phyloP scores from a whole-genome alignment of 2,329 filamentous ascomycete species.

The Alternaria hordeiaustralica region DNA sequence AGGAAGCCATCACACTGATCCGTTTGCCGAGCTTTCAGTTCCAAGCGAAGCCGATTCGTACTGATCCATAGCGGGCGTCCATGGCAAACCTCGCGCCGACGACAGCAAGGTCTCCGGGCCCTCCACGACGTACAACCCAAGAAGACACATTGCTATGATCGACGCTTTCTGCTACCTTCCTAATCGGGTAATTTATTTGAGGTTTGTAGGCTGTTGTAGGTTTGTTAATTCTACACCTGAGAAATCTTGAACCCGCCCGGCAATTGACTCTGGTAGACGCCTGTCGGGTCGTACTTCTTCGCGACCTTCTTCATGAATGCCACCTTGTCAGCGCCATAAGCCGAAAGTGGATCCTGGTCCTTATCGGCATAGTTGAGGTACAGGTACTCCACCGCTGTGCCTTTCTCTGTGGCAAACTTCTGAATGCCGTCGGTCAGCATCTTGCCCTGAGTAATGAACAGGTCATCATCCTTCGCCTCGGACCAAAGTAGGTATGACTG shows the following conservation, averaged over 20 bases:
- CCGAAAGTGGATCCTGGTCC: slow-evolving; percentile 46
- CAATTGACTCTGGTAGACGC: slow-evolving; percentile 48
- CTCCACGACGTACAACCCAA: neutral
- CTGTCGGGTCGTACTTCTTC: slow-evolving; percentile 48
- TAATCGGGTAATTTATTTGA: neutral
- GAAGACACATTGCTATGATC: neutral
- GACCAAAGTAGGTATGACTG: slow-evolving; percentile 14
- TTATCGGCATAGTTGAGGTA: slow-evolving; percentile 46
- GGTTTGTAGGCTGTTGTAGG: neutral
- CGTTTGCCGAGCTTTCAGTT: neutral
- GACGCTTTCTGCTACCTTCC: neutral
- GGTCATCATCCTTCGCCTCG: slow-evolving; percentile 12
- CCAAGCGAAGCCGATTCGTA: neutral
- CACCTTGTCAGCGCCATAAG: slow-evolving; percentile 50
- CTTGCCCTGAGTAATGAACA: slow-evolving; percentile 2
- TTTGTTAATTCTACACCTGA: neutral
- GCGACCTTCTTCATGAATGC: slow-evolving; percentile 41
- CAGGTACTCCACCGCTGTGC: slow-evolving; percentile 15
- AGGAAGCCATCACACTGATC: neutral
- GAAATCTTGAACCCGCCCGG: slow-evolving; percentile 53
- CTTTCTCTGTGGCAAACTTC: slow-evolving; percentile 6
- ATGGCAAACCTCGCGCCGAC: neutral
- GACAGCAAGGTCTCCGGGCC: neutral
- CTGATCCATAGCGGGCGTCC: too few relatives aligned
- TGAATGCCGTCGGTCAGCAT: slow-evolving; percentile 17